A percentile compares a stretch with the other conserved stretches of the same genome.
These are phyloP conservation scores for Dendrocalamus sinicus DNA, from an alignment of 176 grass and related monocot genomes.

Conservation along the genomic window DNA sequence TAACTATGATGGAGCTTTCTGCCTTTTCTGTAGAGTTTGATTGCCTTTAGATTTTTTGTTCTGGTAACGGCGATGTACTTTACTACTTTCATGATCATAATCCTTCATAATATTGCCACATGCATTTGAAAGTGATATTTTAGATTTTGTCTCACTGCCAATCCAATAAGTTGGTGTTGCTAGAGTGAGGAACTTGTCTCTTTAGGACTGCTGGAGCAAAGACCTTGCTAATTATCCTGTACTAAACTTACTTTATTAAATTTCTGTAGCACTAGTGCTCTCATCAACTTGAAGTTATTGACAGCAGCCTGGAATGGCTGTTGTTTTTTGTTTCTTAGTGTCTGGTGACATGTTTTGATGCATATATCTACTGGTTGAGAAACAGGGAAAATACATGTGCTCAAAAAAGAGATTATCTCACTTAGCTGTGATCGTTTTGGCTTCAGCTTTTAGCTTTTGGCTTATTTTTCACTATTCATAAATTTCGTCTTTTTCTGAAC, in stretches of 20 bases:
- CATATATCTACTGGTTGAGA: background rate
- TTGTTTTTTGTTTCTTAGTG: background rate
- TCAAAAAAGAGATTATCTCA: background rate
- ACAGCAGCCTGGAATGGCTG: background rate
- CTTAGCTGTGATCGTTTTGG: background rate
- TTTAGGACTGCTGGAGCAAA: background rate
- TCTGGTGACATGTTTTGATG: slow-evolving; percentile 1
- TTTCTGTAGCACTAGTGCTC: background rate
- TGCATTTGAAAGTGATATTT: background rate
- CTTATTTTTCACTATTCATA: too few species aligned
- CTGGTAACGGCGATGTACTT: background rate
- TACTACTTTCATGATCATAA: background rate
- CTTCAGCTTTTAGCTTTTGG: too few species aligned
- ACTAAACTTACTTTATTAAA: background rate
- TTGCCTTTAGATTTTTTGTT: slow-evolving; percentile 15
- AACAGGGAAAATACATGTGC: background rate
- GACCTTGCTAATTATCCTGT: background rate
- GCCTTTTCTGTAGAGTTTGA: slow-evolving; percentile 15
- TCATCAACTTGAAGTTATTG: background rate
- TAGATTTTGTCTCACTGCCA: background rate
- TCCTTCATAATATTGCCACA: background rate
- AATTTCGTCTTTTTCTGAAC: too few species aligned
- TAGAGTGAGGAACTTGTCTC: background rate
- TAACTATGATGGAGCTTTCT: background rate
- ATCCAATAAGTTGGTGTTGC: background rate